phyloP scores from a whole-genome alignment of 2,329 filamentous ascomycete species.

The Fusarium transvaalense region DNA sequence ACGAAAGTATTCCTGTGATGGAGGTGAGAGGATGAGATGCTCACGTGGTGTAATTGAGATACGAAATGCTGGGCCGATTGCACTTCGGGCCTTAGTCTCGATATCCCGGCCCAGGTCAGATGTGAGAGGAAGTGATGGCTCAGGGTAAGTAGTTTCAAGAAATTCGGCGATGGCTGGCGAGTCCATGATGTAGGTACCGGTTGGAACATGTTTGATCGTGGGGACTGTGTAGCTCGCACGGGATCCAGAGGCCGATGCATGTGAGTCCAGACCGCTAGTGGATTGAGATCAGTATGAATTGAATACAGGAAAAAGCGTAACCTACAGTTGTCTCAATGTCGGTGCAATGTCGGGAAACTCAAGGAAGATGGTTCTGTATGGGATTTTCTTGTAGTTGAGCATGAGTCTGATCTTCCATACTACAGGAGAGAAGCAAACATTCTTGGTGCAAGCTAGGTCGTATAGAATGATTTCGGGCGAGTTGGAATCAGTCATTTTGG shows the following conservation, averaged over 20 bases:
- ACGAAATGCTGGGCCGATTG: neutral
- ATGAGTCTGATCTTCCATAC: conserved; percentile 25
- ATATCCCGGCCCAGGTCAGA: conserved; percentile 11
- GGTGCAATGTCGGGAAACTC: conserved; percentile 24
- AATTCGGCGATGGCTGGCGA: conserved; percentile 13
- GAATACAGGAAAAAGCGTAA: fast-evolving
- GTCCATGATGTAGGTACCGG: conserved; percentile 3
- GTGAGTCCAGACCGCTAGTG: neutral
- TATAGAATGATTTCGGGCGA: conserved; percentile 1
- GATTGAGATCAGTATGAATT: fast-evolving
- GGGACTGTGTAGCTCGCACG: conserved; percentile 12
- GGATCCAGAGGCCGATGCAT: neutral
- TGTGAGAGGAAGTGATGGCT: neutral
- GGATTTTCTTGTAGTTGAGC: conserved; percentile 24
- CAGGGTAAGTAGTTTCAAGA: conserved; percentile 1
- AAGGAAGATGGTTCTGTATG: conserved; percentile 13
- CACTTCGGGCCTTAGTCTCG: neutral
- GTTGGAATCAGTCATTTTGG: neutral
- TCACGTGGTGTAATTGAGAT: conserved; percentile 9
- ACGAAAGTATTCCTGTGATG: conserved; percentile 21
- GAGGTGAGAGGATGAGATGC: conserved; percentile 12
- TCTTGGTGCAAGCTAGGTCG: conserved; percentile 23
- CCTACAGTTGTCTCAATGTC: neutral
- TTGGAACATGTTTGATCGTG: conserved; percentile 7
- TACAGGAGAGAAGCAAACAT: conserved; percentile 9